Conservation (phyloP, 1,139 yeast genomes). For the Debaryomyces robertsiae region DNA sequence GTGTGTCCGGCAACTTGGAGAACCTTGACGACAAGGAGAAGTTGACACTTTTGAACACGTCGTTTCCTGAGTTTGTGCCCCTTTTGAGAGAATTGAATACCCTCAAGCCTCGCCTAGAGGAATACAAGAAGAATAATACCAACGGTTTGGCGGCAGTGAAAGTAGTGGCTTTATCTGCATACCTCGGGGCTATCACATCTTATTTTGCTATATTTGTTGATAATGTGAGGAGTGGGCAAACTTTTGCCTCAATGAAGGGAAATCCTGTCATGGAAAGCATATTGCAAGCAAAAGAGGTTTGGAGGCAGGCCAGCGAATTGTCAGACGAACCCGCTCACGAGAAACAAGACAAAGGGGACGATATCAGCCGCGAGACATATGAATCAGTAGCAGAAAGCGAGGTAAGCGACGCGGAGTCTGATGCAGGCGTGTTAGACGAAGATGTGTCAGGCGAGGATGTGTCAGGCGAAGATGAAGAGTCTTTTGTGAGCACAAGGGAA, state of each 20-base stretch:
- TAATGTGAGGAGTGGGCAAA: constrained; percentile 54
- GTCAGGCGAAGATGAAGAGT: constrained; percentile 25
- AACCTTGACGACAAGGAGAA: constrained; percentile 47
- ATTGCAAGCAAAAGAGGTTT: constrained; percentile 78
- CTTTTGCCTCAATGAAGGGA: constrained; percentile 70
- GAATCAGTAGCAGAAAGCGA: constrained; percentile 13
- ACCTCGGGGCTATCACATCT: constrained; percentile 71
- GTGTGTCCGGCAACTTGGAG: constrained; percentile 33
- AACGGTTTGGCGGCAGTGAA: constrained; percentile 51
- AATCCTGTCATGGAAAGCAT: constrained; percentile 88
- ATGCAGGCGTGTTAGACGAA: no score
- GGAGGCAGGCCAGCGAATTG: constrained; percentile 75
- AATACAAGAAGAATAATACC: constrained; percentile 27
- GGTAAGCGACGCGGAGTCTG: constrained; percentile 17
- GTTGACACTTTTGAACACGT: constrained; percentile 50
- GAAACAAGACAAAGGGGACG: constrained; percentile 10
- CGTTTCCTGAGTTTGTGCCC: constrained; percentile 85
- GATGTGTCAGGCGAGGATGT: constrained; percentile 26
- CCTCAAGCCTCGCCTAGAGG: constrained; percentile 45
- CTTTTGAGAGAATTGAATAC: constrained; percentile 63
- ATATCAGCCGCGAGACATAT: constrained; percentile 13
- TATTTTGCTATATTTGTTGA: constrained; percentile 74
- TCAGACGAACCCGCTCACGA: constrained; percentile 24
- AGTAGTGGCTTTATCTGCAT: constrained; percentile 70
- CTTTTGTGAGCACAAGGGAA: constrained; percentile 26